Percentiles rank a stretch among this genome's conserved stretches.
Evolutionary conservation across 2,329 filamentous ascomycete species (phyloP).

Genomic region (Penicillium sp.): DNA sequence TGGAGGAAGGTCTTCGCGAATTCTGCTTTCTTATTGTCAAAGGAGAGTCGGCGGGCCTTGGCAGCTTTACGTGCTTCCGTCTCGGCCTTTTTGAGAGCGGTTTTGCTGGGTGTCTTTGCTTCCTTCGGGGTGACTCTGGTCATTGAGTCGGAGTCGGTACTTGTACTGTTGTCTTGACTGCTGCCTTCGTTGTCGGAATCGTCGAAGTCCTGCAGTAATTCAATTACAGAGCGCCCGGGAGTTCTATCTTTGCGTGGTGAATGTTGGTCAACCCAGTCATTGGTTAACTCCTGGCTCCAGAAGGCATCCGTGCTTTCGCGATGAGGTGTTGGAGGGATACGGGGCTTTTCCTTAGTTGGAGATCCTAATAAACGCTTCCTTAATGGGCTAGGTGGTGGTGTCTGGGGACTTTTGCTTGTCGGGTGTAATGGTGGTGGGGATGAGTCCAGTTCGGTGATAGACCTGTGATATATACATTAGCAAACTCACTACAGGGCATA

Average conservation of each 20-base stretch:
- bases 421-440: neutral
- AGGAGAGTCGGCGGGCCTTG: constrained; percentile 48
- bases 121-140: constrained; percentile 8
- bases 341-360: constrained; percentile 46
- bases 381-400: constrained; percentile 47
- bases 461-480: constrained; percentile 12
- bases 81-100: constrained; percentile 40
- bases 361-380: constrained; percentile 43
- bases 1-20: constrained; percentile 57
- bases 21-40: constrained; percentile 53
- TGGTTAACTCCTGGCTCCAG: constrained; percentile 53
- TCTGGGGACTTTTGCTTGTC: constrained; percentile 22
- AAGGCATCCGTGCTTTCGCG: constrained; percentile 54
- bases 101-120: constrained; percentile 35
- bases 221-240: constrained; percentile 15
- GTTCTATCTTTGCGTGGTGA: constrained; percentile 49
- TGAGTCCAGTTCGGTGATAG: constrained; percentile 6
- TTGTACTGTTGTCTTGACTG: constrained; percentile 20
- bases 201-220: constrained; percentile 34
- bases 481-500: neutral
- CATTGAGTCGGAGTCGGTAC: constrained; percentile 17
- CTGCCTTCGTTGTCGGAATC: constrained; percentile 39
- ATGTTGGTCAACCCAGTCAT: constrained; percentile 56
- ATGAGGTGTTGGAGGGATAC: constrained; percentile 52
- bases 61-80: constrained; percentile 37